These are phyloP conservation scores for Fusarium vanettenii DNA, from an alignment of 2,329 filamentous ascomycete species.

Conservation along the genomic window DNA sequence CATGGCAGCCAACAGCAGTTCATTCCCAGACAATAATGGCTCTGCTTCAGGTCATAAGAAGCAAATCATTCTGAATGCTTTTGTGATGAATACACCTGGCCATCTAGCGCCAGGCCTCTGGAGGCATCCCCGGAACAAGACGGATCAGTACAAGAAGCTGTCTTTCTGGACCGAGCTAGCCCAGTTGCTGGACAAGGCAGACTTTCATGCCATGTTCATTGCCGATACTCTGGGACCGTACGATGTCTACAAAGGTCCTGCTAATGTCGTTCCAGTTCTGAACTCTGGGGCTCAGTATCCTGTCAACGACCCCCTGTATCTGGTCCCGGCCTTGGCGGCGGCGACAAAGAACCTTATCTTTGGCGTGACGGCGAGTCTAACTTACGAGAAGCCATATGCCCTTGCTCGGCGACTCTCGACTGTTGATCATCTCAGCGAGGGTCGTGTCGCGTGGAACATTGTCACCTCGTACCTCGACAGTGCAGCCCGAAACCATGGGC, in stretches of 20 bases:
- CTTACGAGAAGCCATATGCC: slow-evolving; percentile 50
- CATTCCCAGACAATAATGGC: fast-evolving
- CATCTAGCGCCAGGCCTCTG: slow-evolving; percentile 32
- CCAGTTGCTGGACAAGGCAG: slow-evolving; percentile 56
- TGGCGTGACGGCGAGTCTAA: slow-evolving; percentile 50
- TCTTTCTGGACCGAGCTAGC: slow-evolving; percentile 60
- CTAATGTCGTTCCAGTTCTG: neutral
- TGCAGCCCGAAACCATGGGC: slow-evolving; percentile 46
- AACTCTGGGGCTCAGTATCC: neutral
- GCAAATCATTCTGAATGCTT: neutral
- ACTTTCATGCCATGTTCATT: slow-evolving; percentile 58
- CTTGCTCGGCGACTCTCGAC: slow-evolving; percentile 51
- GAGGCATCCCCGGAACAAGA: slow-evolving; percentile 35
- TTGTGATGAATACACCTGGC: slow-evolving; percentile 24
- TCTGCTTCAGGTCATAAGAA: neutral
- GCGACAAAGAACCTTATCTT: slow-evolving; percentile 57
- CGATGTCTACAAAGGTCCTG: neutral
- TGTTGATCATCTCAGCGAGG: slow-evolving; percentile 51
- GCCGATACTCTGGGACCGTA: neutral
- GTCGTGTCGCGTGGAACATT: slow-evolving; percentile 60
- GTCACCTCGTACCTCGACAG: slow-evolving; percentile 61
- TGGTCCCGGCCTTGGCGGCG: slow-evolving; percentile 49
- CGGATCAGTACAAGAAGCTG: slow-evolving; percentile 32
- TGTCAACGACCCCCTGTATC: neutral
- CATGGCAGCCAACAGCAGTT: neutral